Evolutionary conservation across 768 basidiomycete species (phyloP).

Genomic region (Neoboletus subvelutipes): DNA sequence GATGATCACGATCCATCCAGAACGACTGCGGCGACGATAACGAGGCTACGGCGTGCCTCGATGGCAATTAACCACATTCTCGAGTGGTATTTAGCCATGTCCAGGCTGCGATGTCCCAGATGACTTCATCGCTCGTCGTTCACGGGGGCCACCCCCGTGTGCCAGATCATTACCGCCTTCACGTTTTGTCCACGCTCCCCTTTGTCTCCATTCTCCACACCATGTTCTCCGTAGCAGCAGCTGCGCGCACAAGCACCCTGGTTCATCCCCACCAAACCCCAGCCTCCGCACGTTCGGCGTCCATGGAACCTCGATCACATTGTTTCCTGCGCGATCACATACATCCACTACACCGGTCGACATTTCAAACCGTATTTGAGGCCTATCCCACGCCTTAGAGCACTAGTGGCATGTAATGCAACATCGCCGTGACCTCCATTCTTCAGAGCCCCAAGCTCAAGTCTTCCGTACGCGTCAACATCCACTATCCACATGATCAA

Average conservation of each 20-base stretch:
- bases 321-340: slow-evolving; percentile 18
- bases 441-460: slow-evolving; percentile 8
- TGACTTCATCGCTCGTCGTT: slow-evolving; percentile 1
- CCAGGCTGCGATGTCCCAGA: background rate
- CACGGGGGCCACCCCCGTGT: slow-evolving; percentile 2
- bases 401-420: slow-evolving; percentile 16
- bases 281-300: background rate
- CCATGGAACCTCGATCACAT: slow-evolving; percentile 2
- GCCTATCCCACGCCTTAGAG: slow-evolving; percentile 9
- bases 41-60: slow-evolving; percentile 1
- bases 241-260: slow-evolving; percentile 10
- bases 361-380: background rate
- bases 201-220: slow-evolving; percentile 18
- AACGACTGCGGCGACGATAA: slow-evolving; percentile 1
- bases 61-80: background rate
- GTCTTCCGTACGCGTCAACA: slow-evolving; percentile 1
- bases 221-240: slow-evolving; percentile 15
- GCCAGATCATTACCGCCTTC: slow-evolving; percentile 25
- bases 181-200: slow-evolving; percentile 21
- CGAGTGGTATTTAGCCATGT: background rate
- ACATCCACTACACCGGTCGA: slow-evolving; percentile 4
- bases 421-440: slow-evolving; percentile 11
- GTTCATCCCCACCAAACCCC: slow-evolving; percentile 14
- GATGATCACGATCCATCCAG: background rate
- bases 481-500: slow-evolving; percentile 9